Conservation (phyloP, 805 yeast species). For the Candida corydali region DNA sequence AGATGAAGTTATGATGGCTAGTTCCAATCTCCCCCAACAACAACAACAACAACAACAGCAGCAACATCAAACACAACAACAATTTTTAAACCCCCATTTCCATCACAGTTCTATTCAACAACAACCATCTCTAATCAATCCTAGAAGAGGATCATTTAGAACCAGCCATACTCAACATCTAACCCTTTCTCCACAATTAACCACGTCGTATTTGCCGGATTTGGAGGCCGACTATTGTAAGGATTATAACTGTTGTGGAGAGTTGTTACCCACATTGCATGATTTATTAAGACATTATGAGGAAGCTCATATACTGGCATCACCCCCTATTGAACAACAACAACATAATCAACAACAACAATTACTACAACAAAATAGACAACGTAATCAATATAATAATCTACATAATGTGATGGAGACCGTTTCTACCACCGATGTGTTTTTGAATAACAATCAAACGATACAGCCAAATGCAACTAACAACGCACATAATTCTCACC, state of each 20-base stretch:
- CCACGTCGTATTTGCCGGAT: conserved; percentile 80
- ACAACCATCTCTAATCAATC: conserved; percentile 22
- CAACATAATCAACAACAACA: conserved; percentile 17
- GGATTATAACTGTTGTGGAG: conserved; percentile 96
- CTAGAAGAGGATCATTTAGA: conserved; percentile 37
- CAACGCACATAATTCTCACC: conserved; percentile 7
- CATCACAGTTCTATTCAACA: conserved; percentile 6
- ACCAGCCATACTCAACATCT: conserved; percentile 11
- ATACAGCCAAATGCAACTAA: conserved; percentile 8
- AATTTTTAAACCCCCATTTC: conserved; percentile 10
- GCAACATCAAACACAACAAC: conserved; percentile 6
- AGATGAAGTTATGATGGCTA: conserved; percentile 74
- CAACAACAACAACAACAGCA: conserved; percentile 8
- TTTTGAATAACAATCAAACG: conserved; percentile 44
- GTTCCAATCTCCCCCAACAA: conserved; percentile 11
- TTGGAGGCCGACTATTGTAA: conserved; percentile 94
- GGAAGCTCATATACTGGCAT: conserved; percentile 79
- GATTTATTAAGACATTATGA: conserved; percentile 93
- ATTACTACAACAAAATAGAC: conserved; percentile 25
- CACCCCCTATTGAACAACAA: conserved; percentile 40
- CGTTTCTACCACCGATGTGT: conserved; percentile 90
- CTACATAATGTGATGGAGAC: conserved; percentile 73
- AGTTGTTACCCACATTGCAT: conserved; percentile 85
- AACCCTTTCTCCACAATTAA: conserved; percentile 59
- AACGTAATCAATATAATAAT: conserved; percentile 33